These are phyloP conservation scores for Dactylellina cionopaga DNA, from an alignment of 2,329 filamentous ascomycete species.

Conservation along the genomic window DNA sequence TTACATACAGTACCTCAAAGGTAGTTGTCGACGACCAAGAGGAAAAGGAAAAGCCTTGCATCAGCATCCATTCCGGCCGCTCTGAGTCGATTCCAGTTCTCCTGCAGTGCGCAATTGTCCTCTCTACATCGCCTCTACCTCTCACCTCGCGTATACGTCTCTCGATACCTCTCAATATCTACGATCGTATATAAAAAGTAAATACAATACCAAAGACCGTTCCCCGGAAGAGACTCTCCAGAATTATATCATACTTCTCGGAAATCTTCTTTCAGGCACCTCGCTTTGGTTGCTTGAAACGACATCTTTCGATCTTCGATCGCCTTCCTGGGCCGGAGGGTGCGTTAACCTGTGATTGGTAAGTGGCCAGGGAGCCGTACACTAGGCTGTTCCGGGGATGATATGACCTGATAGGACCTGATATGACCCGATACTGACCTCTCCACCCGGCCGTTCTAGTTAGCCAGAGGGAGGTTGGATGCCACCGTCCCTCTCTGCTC, in stretches of 20 bases:
- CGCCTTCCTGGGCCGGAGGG: constrained; percentile 46
- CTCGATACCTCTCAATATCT: too few relatives aligned
- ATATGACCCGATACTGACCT: constrained; percentile 52
- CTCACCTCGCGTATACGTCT: too few relatives aligned
- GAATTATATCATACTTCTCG: too few relatives aligned
- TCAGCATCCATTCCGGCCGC: not conserved
- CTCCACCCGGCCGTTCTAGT: constrained; percentile 24
- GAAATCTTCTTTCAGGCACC: too few relatives aligned
- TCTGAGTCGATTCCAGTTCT: not conserved
- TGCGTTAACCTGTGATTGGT: constrained; percentile 42
- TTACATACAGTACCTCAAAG: too few relatives aligned
- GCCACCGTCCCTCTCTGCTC: constrained; percentile 22
- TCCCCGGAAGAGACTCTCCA: too few relatives aligned
- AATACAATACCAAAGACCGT: too few relatives aligned
- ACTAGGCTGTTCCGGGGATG: constrained; percentile 29
- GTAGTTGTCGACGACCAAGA: not conserved
- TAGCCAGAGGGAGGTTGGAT: constrained; percentile 39
- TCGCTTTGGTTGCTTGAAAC: too few relatives aligned
- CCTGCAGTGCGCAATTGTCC: constrained; percentile 22
- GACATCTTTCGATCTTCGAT: constrained; percentile 37
- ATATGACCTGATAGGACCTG: constrained; percentile 48
- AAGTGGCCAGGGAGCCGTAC: constrained; percentile 30
- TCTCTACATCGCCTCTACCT: not conserved
- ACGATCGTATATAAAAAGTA: too few relatives aligned
- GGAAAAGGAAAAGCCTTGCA: constrained; percentile 14